Percentiles rank a stretch among this genome's conserved stretches.
Conservation (phyloP, 192 early-diverging fungal species). For the Backusella morwellensis region DNA sequence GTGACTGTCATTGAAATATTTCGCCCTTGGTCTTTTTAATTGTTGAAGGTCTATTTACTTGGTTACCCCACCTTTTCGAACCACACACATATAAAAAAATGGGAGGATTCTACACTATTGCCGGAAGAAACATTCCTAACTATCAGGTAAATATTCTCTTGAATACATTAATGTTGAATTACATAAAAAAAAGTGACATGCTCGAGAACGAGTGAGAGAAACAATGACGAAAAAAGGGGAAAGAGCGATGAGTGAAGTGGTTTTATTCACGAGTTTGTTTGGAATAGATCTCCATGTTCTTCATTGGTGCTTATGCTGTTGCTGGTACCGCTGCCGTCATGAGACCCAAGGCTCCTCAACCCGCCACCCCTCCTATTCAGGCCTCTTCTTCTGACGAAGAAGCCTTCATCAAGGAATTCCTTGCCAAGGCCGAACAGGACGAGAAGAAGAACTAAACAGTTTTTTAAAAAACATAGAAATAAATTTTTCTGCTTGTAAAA, state of each 20-base stretch:
- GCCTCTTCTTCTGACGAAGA: conserved; percentile 44
- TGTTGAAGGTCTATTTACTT: not conserved
- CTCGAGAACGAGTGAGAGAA: not conserved
- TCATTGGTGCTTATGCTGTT: conserved; percentile 36
- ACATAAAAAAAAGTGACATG: not conserved
- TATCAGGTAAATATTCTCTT: conserved; percentile 24
- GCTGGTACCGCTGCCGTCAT: conserved; percentile 15
- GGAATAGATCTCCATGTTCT: conserved; percentile 34
- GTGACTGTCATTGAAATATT: not conserved
- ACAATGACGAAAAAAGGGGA: not conserved
- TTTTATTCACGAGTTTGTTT: not conserved
- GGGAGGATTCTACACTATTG: conserved; percentile 40
- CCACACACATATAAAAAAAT: conserved; percentile 19
- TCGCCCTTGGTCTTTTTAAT: not conserved
- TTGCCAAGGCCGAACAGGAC: conserved; percentile 35
- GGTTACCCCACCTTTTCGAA: conserved; percentile 1
- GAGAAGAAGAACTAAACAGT: conserved; percentile 28
- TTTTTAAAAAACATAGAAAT: not conserved
- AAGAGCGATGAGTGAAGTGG: no score
- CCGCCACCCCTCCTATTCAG: conserved; percentile 42
- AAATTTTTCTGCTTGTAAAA: not conserved
- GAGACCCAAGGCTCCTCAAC: conserved; percentile 25
- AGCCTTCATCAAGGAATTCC: conserved; percentile 48
- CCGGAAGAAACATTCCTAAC: conserved; percentile 33
- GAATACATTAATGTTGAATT: not conserved